phyloP scores from a whole-genome alignment of 1,139 yeast species.

The Yamadazyma oceani region DNA sequence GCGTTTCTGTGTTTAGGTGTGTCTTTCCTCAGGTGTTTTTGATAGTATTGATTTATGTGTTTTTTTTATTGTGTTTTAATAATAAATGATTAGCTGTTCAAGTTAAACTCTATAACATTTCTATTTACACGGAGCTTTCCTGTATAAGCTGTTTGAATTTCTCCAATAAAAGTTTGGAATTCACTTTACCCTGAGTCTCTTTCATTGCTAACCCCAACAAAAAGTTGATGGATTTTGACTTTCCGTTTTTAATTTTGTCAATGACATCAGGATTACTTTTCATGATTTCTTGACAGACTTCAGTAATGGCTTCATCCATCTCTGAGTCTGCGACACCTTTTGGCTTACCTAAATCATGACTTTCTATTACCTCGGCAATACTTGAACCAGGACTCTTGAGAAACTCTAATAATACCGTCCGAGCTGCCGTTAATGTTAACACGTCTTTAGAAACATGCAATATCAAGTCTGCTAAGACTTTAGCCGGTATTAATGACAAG shows the following conservation, averaged over 20 bases:
- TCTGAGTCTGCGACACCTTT: conserved; percentile 24
- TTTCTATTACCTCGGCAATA: conserved; percentile 46
- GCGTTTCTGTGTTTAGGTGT: conserved; percentile 2
- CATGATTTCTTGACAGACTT: conserved; percentile 55
- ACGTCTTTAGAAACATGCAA: conserved; percentile 21
- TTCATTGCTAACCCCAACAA: conserved; percentile 87
- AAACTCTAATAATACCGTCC: conserved; percentile 58
- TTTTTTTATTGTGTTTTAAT: background rate
- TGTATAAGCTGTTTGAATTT: conserved; percentile 35
- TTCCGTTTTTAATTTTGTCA: conserved; percentile 54
- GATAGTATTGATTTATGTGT: background rate
- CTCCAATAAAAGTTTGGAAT: conserved; percentile 48
- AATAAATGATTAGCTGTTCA: background rate
- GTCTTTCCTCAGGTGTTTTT: background rate
- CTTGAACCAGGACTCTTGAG: conserved; percentile 41
- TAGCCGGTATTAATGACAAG: conserved; percentile 29
- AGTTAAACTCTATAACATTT: background rate
- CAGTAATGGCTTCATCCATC: conserved; percentile 44
- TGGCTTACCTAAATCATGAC: conserved; percentile 45
- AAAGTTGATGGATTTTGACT: conserved; percentile 66
- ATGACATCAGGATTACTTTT: conserved; percentile 56
- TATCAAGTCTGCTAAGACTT: conserved; percentile 27
- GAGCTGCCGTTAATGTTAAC: conserved; percentile 58
- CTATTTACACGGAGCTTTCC: background rate
- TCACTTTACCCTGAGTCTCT: conserved; percentile 65